Evolutionary conservation across 1,284 basidiomycete genomes (phyloP), one percentile per base, ranked within the genome.

Genomic region (Lentinus polychrous): DNA sequence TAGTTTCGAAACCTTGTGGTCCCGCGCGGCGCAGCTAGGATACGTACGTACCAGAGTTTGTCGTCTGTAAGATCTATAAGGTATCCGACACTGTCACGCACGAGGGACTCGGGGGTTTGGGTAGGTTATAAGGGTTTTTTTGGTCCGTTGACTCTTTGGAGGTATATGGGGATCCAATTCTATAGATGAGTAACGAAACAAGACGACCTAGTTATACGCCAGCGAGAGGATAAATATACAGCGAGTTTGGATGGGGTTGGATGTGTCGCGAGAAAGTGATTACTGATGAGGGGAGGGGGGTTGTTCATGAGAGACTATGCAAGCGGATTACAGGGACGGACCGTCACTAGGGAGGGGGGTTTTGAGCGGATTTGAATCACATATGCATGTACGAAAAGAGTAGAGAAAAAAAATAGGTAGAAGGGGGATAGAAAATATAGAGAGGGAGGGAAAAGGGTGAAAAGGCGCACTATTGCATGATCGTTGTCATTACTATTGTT

Each of bases 381-480:
- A 40, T 40, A 40, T 40, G 39, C 39, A 22, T 23, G 39, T 20
- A 27, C 5, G 4, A 27, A 10, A 27, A 10, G 10, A 4, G 27
- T 4, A 27, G 10, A 27, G 10, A 27, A 27, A 27, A 27, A 27
- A 27, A 5, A 27, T 27, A 27, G 27, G 27, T 27, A 27, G 27
- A 27, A 27, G 27, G 27, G 27, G 27, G 27, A 27, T 27, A 40
- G 22, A 40, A 15, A 40, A 14, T 12, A 17, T 5, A 40, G n/a
- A 23, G 18, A n/a, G n/a, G n/a, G n/a, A n/a, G n/a, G n/a, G n/a
- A n/a, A n/a, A n/a, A n/a, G n/a, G n/a, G n/a, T n/a, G n/a, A 18
- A 40, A 20, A 4, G 12, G 22, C 39, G 39, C 39, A 40, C 39
- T 40, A 40, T 40, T 37, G 39, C 39, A 40, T 40, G 39, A 22